Base-by-base conservation (phyloP, 2,329 filamentous ascomycete genomes). In the Diaporthe caulivora region DNA sequence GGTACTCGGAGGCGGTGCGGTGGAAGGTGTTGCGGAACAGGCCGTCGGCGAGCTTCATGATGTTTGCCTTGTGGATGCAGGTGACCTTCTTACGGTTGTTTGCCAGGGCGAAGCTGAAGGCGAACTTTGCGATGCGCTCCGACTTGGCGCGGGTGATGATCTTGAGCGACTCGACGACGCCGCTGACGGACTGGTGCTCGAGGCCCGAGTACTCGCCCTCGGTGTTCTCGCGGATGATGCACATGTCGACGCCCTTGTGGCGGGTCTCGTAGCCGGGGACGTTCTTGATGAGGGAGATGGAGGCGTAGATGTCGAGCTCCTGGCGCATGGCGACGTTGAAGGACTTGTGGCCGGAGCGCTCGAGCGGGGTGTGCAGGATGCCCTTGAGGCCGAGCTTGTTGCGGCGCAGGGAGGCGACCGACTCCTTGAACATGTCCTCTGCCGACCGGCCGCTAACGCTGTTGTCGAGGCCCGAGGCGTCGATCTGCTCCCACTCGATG, bases 1-100 rank as follows among this genome's bases (percentile, higher is more conserved):
- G 96, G 88, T 97, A 99, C 85, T 98, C 95, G 88, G 97, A 94
- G 78, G 95, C 94, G 79, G 97, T 92, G 81, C 92, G 90, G 89
- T 97, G 95, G 90, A 98, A 97, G 79, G 97, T 98, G 88, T 92
- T 96, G 84, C 97, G 94, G 94, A 99, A 99, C 73, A 99, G 94
- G 86, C 97, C 97, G 80, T 99, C 97, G 84, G 95, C 96, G 74
- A 99, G 91, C 91, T 99, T 99, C 97, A 99, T 99, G 89, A 99
- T 99, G 91, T 99, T 99, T 87, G 97, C 97, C 91, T 99, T 99
- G 93, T 99, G 97, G 83, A 99, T 98, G 89, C 96, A 98, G 78
- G 97, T 98, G 73, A 99, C 95, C 93, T 98, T 98, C 90, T 97
- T 96, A 84, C 97, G 92, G 91, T 97, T 96, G 91, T 99, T 99